Evolutionary conservation across 2,329 filamentous ascomycete species (phyloP).

Genomic region (Ampelomyces quisqualis): DNA sequence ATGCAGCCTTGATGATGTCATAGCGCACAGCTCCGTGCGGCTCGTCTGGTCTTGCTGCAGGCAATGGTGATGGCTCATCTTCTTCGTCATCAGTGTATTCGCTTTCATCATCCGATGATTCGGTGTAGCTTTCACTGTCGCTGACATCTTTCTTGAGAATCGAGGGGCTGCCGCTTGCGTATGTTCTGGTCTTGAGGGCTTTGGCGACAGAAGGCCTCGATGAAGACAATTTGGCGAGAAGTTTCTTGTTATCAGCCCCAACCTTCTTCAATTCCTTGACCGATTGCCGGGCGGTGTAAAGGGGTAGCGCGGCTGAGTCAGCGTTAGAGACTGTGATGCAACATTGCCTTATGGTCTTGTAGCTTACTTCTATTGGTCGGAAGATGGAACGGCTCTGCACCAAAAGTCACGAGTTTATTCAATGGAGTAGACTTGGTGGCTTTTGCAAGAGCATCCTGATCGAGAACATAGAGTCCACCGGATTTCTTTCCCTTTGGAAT

Average conservation of each 20-base stretch:
- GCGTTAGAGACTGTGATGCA: slow-evolving; percentile 19
- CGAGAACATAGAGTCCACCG: slow-evolving; percentile 47
- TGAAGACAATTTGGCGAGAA: slow-evolving; percentile 37
- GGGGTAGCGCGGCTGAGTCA: slow-evolving; percentile 43
- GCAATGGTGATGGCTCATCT: slow-evolving; percentile 58
- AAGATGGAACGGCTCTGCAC: slow-evolving; percentile 45
- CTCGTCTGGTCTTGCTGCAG: slow-evolving; percentile 54
- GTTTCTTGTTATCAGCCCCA: slow-evolving; percentile 45
- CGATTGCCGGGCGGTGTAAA: slow-evolving; percentile 48
- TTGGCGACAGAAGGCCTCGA: slow-evolving; percentile 25
- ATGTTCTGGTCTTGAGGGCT: slow-evolving; percentile 18
- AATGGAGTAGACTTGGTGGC: slow-evolving; percentile 49
- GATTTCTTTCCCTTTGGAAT: slow-evolving; percentile 39
- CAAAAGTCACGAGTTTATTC: slow-evolving; percentile 48
- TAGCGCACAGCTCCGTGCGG: slow-evolving; percentile 57
- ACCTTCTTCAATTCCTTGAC: slow-evolving; percentile 49
- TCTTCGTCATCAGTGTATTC: slow-evolving; percentile 57
- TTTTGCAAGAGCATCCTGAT: slow-evolving; percentile 45
- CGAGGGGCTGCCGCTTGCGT: slow-evolving; percentile 9
- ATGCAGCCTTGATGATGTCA: slow-evolving; percentile 62
- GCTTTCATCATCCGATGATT: slow-evolving; percentile 53
- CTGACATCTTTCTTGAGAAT: slow-evolving; percentile 37
- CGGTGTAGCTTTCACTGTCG: slow-evolving; percentile 49
- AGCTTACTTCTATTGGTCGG: slow-evolving; percentile 49
- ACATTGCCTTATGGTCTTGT: slow-evolving; percentile 2